These are phyloP conservation scores for Salvia sclarea DNA, from an alignment of 305 asterid genomes.

Conservation along the genomic window DNA sequence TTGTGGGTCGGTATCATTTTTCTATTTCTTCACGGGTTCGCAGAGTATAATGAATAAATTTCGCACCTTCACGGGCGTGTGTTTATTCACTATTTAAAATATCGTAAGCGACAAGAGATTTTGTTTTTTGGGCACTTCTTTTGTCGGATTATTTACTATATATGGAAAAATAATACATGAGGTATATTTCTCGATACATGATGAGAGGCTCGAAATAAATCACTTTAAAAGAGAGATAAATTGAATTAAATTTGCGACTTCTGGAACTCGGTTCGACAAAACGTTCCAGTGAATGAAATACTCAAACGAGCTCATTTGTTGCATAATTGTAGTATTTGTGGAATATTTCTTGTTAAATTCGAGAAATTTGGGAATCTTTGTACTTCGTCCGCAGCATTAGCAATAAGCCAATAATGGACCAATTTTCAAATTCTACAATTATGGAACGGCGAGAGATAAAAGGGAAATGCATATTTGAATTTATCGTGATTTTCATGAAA, in stretches of 20 bases:
- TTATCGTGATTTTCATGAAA: too few relatives aligned
- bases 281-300: too few relatives aligned
- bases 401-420: too few relatives aligned
- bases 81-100: neutral
- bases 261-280: neutral
- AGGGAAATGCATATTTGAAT: too few relatives aligned
- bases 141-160: neutral
- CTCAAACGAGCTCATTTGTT: too few relatives aligned
- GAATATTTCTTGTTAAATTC: too few relatives aligned
- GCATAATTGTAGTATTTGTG: too few relatives aligned
- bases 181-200: neutral
- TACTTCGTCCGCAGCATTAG: too few relatives aligned
- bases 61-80: constrained; percentile 30
- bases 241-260: too few relatives aligned
- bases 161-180: neutral
- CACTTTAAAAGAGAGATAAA: neutral
- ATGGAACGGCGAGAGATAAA: too few relatives aligned
- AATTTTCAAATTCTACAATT: too few relatives aligned
- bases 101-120: neutral
- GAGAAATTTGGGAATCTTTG: too few relatives aligned
- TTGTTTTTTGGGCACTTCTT: neutral
- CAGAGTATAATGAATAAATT: neutral
- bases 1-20: neutral
- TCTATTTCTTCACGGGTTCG: constrained; percentile 40
- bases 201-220: neutral